Evolutionary conservation across 116 monocot species (phyloP).

Genomic region (Papilionanthe hybrid): DNA sequence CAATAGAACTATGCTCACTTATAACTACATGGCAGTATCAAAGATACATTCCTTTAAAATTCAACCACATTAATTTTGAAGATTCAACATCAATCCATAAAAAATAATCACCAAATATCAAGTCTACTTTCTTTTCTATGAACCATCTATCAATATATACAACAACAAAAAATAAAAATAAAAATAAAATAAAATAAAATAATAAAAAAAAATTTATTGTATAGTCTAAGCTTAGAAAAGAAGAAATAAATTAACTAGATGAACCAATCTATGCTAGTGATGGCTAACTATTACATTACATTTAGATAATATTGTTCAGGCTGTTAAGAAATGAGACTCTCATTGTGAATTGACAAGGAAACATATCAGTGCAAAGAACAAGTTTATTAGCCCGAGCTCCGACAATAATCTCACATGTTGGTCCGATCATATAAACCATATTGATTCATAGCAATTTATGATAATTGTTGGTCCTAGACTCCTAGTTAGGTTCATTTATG

Average conservation of each 20-base stretch:
- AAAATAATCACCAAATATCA: neutral
- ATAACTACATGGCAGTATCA: no score
- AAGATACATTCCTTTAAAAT: neutral
- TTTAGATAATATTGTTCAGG: conserved; percentile 19
- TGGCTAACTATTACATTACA: neutral
- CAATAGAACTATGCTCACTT: no score
- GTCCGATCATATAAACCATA: conserved; percentile 83
- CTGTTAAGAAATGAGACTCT: conserved; percentile 72
- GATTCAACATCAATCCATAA: neutral
- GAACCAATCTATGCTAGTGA: no score
- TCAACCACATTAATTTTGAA: neutral
- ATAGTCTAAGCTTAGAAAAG: neutral
- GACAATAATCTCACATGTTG: conserved; percentile 40
- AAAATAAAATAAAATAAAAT: no score
- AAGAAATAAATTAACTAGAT: neutral
- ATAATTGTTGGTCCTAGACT: conserved; percentile 75
- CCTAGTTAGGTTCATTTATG: conserved; percentile 96
- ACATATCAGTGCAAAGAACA: conserved; percentile 69
- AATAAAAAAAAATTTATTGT: neutral
- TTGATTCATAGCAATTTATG: conserved; percentile 34
- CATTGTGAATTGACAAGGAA: conserved; percentile 69
- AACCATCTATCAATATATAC: neutral
- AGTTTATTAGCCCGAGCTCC: conserved; percentile 93
- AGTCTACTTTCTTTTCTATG: neutral
- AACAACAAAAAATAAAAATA: no score